Conservation (phyloP, 495 filamentous ascomycete genomes). For the Penicillium atrosanguineum region DNA sequence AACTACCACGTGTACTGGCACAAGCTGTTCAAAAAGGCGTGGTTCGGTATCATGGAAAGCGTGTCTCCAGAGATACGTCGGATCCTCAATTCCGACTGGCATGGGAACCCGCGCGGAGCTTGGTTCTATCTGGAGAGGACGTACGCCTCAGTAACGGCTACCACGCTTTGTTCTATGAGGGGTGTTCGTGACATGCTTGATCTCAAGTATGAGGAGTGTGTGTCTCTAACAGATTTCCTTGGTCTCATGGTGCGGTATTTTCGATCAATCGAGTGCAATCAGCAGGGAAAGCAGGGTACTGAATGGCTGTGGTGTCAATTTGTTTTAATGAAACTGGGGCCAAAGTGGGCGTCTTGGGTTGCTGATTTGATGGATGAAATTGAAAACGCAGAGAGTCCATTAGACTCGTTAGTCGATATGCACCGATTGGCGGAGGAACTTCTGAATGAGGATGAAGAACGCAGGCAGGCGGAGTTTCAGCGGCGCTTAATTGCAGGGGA, state of each 20-base stretch:
- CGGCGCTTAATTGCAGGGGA: background rate
- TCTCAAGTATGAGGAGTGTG: slow-evolving; percentile 8
- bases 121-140: slow-evolving; percentile 2
- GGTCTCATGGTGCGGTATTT: slow-evolving; percentile 3
- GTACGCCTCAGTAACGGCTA: background rate
- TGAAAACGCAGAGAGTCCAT: background rate
- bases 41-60: slow-evolving; percentile 4
- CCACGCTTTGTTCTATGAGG: background rate
- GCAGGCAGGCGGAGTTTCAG: background rate
- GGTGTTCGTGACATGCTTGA: background rate
- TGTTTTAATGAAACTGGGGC: slow-evolving; percentile 7
- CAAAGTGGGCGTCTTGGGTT: slow-evolving; percentile 4
- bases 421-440: background rate
- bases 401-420: background rate
- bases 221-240: slow-evolving; percentile 5
- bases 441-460: background rate
- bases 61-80: slow-evolving; percentile 3
- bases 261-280: slow-evolving; percentile 8
- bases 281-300: background rate
- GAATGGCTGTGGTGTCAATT: slow-evolving; percentile 13
- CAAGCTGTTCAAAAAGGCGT: background rate
- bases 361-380: background rate
- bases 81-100: background rate
- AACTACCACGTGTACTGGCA: background rate
- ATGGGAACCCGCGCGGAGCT: background rate